These are phyloP conservation scores for Erysimum cheiranthoides DNA, from an alignment of 345 rosid genomes.

Conservation along the genomic window DNA sequence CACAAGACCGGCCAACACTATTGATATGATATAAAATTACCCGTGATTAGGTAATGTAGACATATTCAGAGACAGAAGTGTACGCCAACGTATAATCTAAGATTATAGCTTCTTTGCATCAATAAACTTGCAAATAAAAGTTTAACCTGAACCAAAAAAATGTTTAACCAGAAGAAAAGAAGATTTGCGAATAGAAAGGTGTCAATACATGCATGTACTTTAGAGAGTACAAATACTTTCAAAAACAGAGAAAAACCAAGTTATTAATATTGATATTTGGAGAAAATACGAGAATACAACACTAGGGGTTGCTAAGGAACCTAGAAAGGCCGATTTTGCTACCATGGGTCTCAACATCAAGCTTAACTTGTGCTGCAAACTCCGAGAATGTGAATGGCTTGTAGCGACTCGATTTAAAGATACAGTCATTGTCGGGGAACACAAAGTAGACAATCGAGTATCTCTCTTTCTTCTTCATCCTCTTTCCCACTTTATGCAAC, in stretches of 20 bases:
- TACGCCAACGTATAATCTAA: no score
- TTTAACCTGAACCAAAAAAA: no score
- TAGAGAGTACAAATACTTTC: no score
- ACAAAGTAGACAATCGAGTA: conserved; percentile 72
- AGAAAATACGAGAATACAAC: neutral
- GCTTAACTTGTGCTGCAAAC: conserved; percentile 66
- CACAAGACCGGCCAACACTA: no score
- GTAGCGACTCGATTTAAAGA: conserved; percentile 58
- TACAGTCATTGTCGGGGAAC: conserved; percentile 55
- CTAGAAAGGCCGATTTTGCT: conserved; percentile 64
- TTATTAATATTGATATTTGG: neutral
- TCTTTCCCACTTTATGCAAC: conserved; percentile 58
- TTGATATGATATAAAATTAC: no score
- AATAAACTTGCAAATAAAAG: no score
- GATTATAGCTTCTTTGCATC: no score
- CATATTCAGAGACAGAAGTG: no score
- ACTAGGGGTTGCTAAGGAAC: conserved; percentile 45
- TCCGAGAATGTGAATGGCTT: conserved; percentile 68
- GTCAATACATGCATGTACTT: no score
- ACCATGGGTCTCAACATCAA: conserved; percentile 59
- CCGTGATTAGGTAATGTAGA: no score
- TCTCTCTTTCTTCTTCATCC: conserved; percentile 52
- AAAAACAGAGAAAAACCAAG: neutral
- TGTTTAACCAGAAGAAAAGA: no score
- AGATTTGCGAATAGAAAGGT: no score